Base-by-base conservation (phyloP, 768 basidiomycete species). In the Cystobasidiopsis lactophilus region DNA sequence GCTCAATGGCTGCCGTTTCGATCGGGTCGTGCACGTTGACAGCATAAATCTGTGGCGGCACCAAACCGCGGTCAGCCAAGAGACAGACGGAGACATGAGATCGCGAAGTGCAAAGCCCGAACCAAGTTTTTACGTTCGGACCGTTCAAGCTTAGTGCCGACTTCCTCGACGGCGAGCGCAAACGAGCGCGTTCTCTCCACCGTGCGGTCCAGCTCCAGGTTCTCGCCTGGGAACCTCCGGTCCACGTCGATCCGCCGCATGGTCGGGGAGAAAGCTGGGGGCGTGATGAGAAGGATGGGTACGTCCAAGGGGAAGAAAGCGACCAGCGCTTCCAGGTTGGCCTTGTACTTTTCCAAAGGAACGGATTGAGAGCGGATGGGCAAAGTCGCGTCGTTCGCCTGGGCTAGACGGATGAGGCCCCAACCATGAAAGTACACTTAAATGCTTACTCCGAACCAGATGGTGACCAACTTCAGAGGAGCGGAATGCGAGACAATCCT, bases 341-440 rank as follows among this genome's bases (percentile, higher is more conserved):
- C 43, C 37, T 52, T 56, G 51, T 52, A 56, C 26, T 40, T 23
- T 3, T 40, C 46, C 19, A 56, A 23, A 7, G 51, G 43, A 19
- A 56, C 30, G 24, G 50, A 52, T 39, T 56, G 55, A 10, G 41
- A 37, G 4, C 55, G 51, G 27, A 52, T 52, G 5, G 55, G n/a
- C n/a, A 56, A 31, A 16, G 35, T 40, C 23, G 55, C 50, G 44
- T 56, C 55, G 35, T 56, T 56, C 16, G 55, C 55, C 45, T 47
- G 45, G 23, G 21, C 9, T 14, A n/a, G 29, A 5, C 14, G 4
- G 23, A n/a, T 13, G 9, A 24, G 3, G 45, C 5, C 5, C 16
- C 21, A 27, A 11, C 29, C 45, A 4, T 29, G 14, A 16, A 30
- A 47, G 14, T 13, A 47, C 7, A 35, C 33, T 26, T n/a, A n/a